phyloP scores from a whole-genome alignment of 202 grass and related monocot genomes.

The Hordeum pubiflorum region DNA sequence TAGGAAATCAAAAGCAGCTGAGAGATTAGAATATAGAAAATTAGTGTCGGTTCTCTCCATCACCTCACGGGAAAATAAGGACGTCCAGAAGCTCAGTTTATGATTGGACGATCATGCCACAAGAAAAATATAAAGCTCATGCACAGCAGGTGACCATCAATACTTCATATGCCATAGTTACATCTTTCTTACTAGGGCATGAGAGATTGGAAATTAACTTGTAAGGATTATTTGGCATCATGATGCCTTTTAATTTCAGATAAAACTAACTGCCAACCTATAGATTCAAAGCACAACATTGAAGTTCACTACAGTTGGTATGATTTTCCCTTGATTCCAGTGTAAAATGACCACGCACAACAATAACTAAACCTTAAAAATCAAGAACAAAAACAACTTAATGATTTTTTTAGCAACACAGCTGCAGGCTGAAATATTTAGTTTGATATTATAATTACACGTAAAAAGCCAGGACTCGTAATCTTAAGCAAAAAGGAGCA shows the following conservation, averaged over 20 bases:
- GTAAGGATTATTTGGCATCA: neutral
- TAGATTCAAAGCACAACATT: too few relatives aligned
- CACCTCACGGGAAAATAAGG: neutral
- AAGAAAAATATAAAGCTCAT: neutral
- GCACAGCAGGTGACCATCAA: neutral
- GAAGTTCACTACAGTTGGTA: too few relatives aligned
- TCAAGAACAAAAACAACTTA: too few relatives aligned
- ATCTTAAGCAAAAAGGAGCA: neutral
- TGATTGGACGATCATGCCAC: neutral
- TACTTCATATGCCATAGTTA: neutral
- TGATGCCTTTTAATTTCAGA: neutral
- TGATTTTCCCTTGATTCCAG: too few relatives aligned
- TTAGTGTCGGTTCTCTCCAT: neutral
- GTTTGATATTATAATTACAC: neutral
- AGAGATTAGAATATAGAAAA: neutral
- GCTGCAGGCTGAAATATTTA: neutral
- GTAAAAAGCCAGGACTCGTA: neutral
- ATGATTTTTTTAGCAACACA: conserved; percentile 10
- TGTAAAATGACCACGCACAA: too few relatives aligned
- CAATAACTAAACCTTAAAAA: too few relatives aligned
- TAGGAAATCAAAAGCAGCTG: neutral
- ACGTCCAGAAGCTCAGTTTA: neutral
- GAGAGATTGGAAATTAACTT: neutral
- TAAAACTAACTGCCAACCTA: neutral
- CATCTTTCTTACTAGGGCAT: neutral